Evolutionary conservation across 768 basidiomycete genomes (phyloP), one percentile per base, ranked within the genome.

Genomic region (Suillus hirtellus): DNA sequence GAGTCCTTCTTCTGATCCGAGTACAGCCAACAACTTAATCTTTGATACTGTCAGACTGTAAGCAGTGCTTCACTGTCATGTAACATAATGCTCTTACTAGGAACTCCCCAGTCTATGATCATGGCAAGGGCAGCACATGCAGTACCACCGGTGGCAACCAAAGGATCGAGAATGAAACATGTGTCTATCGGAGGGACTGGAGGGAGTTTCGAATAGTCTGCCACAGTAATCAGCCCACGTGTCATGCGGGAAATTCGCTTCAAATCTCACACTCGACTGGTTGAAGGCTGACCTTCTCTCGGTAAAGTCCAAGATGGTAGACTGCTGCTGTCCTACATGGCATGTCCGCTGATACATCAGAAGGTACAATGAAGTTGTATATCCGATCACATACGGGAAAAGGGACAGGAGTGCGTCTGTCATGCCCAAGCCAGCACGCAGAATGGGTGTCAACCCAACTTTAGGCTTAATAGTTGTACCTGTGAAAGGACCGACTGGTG

Each of bases 381-480:
- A 55, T n/a, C 43, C 7, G 11, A 4, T 50, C 15, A 81, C 92
- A 44, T 80, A 90, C 82, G 95, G 95, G 75, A 96, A 96, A 59
- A 96, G 80, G 60, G 85, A 85, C 64, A 96, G 78, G 77, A 97
- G 76, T 24, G 92, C 93, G 68, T 96, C 93, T 1, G 90, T 85
- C 94, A 99, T 96, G 19, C 95, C 94, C 66, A 96, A 78, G 6
- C 96, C 96, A 37, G 96, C 96, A 44, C 96, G 87, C 62, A 99
- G 80, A 69, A 99, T 93, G 46, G 96, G 96, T 2, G 93, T 89
- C 60, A 99, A 76, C 5, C 93, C 96, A 60, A 99, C 84, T 53
- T 86, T 83, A 9, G 89, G 85, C 68, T 89, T 90, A 74, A 99
- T 83, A 31, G 72, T 75, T 4, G 86, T 85, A 27, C 96, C 96